Evolutionary conservation across 2,329 filamentous ascomycete species (phyloP), one percentile per base, ranked within the genome.

Genomic region (Paraphaeosphaeria minitans): DNA sequence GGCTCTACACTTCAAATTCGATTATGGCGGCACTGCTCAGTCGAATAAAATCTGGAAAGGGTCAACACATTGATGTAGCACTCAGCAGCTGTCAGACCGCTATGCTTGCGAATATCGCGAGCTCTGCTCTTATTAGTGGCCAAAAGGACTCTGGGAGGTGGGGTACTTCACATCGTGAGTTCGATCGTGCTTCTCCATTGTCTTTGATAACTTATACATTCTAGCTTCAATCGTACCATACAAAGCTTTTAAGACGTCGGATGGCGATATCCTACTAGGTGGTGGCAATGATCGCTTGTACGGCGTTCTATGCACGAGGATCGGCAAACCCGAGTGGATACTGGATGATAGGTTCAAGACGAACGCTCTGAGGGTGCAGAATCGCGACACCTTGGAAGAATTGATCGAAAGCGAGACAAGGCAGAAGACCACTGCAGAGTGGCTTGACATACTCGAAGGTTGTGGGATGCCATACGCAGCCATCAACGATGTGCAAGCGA

Each of bases 211-310:
- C 64, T 74, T 41, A 70, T 56, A 27, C 42, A 14, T n/a, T 14
- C 8, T 58, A 93, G 91, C 94, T n/a, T 96, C 92, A 0, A 98
- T 99, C 73, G 95, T 99, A 0, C 95, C 95, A 0, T 99, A 99
- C 76, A 89, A 89, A 69, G 92, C 92, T 0, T 99, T 88, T 78
- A 83, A 84, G 69, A 89, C 87, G 2, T 77, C 77, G 2, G 86
- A 89, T 61, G 86, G 87, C 16, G 85, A 87, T 66, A 83, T 89
- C 50, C 79, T 89, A 59, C 78, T 89, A 6, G 87, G 87, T 14
- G 87, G 87, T 19, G 87, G 86, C 2, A 89, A 89, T 58, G 87
- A 89, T 66, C 79, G 82, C 4, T 76, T 89, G 0, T 89, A 84
- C 55, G 85, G 86, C 2, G 79, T 88, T 3, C 68, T 89, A 39